phyloP scores from a whole-genome alignment of 306 rosid species.

The Rosa chinensis region DNA sequence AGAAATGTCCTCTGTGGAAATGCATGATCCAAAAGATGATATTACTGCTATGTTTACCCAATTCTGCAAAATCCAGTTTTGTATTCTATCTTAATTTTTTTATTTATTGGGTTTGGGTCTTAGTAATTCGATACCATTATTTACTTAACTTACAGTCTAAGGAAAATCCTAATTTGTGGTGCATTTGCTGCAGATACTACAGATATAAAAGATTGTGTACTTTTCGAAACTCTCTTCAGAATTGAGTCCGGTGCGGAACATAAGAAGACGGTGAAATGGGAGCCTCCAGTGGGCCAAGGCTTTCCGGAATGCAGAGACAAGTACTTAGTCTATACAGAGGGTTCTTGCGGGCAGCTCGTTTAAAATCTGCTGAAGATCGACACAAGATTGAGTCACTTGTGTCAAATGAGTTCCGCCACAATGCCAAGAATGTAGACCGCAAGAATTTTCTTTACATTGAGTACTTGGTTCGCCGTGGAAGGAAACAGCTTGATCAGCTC shows the following conservation, averaged over 20 bases:
- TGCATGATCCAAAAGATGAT: too few relatives aligned
- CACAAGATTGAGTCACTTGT: slow-evolving; percentile 56
- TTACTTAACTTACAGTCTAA: too few relatives aligned
- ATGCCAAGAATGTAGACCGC: slow-evolving; percentile 63
- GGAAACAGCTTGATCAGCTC: slow-evolving; percentile 87
- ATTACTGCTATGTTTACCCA: too few relatives aligned
- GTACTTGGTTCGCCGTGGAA: slow-evolving; percentile 70
- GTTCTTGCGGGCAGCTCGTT: slow-evolving; percentile 74
- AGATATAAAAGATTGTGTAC: neutral
- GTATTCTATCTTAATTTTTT: too few relatives aligned
- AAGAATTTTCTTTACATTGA: slow-evolving; percentile 78
- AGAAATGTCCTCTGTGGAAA: neutral
- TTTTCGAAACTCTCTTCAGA: neutral
- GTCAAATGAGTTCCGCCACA: slow-evolving; percentile 58
- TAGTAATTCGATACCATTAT: too few relatives aligned
- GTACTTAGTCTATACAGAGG: slow-evolving; percentile 77
- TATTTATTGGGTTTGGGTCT: too few relatives aligned
- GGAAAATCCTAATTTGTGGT: neutral
- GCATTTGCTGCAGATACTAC: neutral
- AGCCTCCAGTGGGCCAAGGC: slow-evolving; percentile 42
- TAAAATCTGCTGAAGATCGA: slow-evolving; percentile 59
- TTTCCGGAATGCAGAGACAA: slow-evolving; percentile 90
- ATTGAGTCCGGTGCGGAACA: neutral
- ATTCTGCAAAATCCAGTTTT: too few relatives aligned
- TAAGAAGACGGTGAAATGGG: slow-evolving; percentile 44